These are phyloP conservation scores for Cynanchum wilfordii DNA, from an alignment of 257 asterid genomes.

Conservation along the genomic window DNA sequence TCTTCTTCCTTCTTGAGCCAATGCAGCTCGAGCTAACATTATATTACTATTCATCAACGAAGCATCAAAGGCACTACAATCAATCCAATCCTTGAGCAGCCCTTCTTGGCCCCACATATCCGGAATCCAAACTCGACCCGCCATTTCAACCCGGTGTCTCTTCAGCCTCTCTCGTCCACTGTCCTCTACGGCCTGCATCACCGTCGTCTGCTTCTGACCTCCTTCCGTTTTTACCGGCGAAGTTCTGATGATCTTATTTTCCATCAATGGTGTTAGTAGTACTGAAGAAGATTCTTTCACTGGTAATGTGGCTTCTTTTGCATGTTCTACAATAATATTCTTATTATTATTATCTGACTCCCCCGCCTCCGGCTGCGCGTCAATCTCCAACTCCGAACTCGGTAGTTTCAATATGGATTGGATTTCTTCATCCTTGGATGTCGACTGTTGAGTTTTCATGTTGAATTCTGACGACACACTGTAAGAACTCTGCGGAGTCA, in stretches of 20 bases:
- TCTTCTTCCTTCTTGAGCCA: conserved; percentile 48
- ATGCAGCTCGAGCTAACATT: conserved; percentile 64
- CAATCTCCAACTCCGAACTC: not conserved
- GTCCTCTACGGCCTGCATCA: conserved; percentile 7
- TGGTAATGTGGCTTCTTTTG: too few relatives aligned
- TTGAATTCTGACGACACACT: conserved; percentile 1
- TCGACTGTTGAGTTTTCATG: not conserved
- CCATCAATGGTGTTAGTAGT: not conserved
- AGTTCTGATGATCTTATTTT: not conserved
- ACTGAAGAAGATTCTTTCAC: not conserved
- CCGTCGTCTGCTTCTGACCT: not conserved
- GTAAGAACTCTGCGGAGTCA: not conserved
- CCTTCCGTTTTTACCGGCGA: not conserved
- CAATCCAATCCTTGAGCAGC: conserved; percentile 72
- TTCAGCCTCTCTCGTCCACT: conserved; percentile 69
- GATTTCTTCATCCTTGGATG: not conserved
- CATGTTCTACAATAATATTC: not conserved
- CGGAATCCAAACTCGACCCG: conserved; percentile 90
- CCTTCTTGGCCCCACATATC: conserved; percentile 87
- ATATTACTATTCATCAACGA: conserved; percentile 39
- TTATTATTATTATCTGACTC: too few relatives aligned
- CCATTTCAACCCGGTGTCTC: conserved; percentile 70
- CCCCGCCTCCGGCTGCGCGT: not conserved
- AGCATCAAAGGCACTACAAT: conserved; percentile 63
- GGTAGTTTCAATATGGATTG: not conserved